Evolutionary conservation across 2,329 filamentous ascomycete genomes (phyloP), one percentile per base, ranked within the genome.

Genomic region (Alternaria longipes): DNA sequence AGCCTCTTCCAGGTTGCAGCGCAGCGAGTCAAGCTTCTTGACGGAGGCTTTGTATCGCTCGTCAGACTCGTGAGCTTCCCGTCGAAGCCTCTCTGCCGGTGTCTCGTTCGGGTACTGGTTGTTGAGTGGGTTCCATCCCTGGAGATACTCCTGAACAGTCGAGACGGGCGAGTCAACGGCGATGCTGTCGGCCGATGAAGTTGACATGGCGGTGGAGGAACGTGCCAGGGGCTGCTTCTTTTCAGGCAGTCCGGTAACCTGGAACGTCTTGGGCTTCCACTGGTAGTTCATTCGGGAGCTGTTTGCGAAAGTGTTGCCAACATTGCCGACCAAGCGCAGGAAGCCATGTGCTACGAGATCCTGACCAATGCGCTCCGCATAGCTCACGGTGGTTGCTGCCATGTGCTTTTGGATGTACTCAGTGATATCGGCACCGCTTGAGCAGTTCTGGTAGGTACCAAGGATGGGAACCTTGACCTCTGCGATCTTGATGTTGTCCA

Each of bases 231-330:
- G 78, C 60, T 86, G 84, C 83, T 94, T 96, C 85, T 93, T 97
- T 78, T 97, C 94, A 0, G 92, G 93, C 54, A 97, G 84, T 22
- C 94, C 94, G 26, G 93, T 90, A 58, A 95, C 79, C 75, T 96
- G 90, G 82, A 98, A 99, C 5, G 92, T 90, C 81, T 93, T 96
- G 8, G 94, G 88, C 56, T 93, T 90, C 95, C 95, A 99, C 79
- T 99, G 95, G 79, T 99, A 99, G 77, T 92, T 94, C 89, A 98
- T 91, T 80, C 91, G 93, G 66, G 94, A 97, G 84, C 94, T 98
- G 81, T 99, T 99, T 71, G 94, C 94, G 77, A 99, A 99, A 1
- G 91, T 92, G 81, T 88, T 98, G 62, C 95, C 95, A 55, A 99
- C 94, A 72, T 95, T 97, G 66, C 95, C 95, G 63, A 99, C 88